Evolutionary conservation across 345 rosid genomes (phyloP), one percentile per base, ranked within the genome.

Genomic region (Salix arbutifolia): DNA sequence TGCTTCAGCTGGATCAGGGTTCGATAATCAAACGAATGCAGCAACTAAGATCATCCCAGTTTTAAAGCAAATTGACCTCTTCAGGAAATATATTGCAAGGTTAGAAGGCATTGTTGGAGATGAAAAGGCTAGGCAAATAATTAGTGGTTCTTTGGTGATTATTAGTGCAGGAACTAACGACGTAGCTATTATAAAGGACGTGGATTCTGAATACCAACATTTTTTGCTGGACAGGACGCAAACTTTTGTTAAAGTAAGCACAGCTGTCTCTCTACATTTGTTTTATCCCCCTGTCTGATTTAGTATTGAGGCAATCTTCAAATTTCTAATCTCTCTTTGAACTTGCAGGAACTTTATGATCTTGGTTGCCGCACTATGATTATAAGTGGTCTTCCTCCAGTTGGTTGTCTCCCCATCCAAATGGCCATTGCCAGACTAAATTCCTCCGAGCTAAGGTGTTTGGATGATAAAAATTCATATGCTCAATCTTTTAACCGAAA

Each of bases 381-480:
- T 58, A 77, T 90, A 19, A 76, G 80, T 9, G 94, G 98, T 33
- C 76, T 90, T 28, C 90, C 91, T 3, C 95, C 91, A 4, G 78
- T 88, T 0, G 94, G 97, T 3, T 91, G 97, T 74, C 71, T 91
- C 26, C 97, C 95, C 6, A 44, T 88, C 42, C 95, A 90, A 62
- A 82, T 83, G 83, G 85, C 88, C 4, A 21, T 72, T 50, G 73
- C 35, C 42, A 21, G 77, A 21, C 58, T 78, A 76, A 53, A 38
- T 4, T 75, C 69, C 4, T 5, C 25, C 0, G 50, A 79, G 61
- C 76, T 78, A 28, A 56, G 18, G 58, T 90, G 98, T 61, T 46
- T 87, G 60, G 87, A 84, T 42, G 80, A 87, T 31, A 78, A 86
- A 78, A 93, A 91, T 40, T 31, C 44, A 8, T 90, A 90, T 64